phyloP scores from a whole-genome alignment of 345 rosid species.

The Iberis pinnata region DNA sequence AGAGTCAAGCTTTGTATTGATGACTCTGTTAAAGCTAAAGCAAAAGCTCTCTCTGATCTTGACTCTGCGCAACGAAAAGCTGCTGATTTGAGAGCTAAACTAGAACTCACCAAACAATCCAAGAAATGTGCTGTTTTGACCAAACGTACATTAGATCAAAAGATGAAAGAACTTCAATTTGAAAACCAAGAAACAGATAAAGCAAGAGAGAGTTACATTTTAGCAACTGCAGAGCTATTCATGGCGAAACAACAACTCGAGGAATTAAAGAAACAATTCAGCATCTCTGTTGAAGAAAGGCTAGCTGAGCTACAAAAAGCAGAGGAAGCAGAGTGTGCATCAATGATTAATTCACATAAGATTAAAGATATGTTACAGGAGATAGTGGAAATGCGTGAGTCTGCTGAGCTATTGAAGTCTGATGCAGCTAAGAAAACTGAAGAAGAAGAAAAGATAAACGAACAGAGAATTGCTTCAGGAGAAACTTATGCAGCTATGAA shows the following conservation, averaged over 20 bases:
- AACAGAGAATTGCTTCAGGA: constrained; percentile 33
- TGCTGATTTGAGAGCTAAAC: constrained; percentile 35
- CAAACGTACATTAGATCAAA: constrained; percentile 37
- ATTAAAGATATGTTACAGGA: constrained; percentile 46
- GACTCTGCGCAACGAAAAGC: constrained; percentile 40
- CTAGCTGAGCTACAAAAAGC: constrained; percentile 53
- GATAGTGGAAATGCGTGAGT: constrained; percentile 48
- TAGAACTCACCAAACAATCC: constrained; percentile 32
- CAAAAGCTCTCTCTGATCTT: constrained; percentile 42
- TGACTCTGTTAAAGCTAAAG: constrained; percentile 37
- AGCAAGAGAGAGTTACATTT: constrained; percentile 47
- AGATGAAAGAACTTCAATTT: constrained; percentile 40
- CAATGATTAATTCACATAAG: constrained; percentile 35
- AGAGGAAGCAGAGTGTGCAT: constrained; percentile 52
- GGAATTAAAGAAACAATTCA: constrained; percentile 59
- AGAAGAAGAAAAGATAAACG: constrained; percentile 37
- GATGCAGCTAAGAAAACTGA: constrained; percentile 39
- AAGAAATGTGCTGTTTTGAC: constrained; percentile 37
- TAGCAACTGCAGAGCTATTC: constrained; percentile 39
- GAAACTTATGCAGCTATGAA: constrained; percentile 35
- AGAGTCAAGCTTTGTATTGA: constrained; percentile 39
- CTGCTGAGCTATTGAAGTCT: constrained; percentile 34
- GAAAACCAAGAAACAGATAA: constrained; percentile 40
- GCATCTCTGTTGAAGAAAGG: constrained; percentile 53
- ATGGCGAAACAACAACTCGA: constrained; percentile 59